A percentile compares a stretch with the other conserved stretches of the same genome.
Conservation (phyloP, 805 yeast genomes). For the Wickerhamomyces bisporus region DNA sequence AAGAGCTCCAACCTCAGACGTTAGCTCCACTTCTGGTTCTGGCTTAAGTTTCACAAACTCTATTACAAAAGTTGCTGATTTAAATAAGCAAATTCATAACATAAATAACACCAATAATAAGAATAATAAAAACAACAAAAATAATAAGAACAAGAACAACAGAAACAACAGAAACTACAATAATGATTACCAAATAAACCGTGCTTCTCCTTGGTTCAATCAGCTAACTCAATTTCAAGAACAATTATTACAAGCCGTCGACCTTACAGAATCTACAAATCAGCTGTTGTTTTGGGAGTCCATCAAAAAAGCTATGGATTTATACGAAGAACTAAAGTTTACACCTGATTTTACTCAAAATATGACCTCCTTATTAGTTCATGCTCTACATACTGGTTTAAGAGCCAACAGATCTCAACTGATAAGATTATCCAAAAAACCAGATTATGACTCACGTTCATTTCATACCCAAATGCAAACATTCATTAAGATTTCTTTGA, state of each 20-base stretch:
- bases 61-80: slow-evolving; percentile 25
- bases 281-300: slow-evolving; percentile 48
- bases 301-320: slow-evolving; percentile 43
- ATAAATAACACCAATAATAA: not conserved
- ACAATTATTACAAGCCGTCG: slow-evolving; percentile 32
- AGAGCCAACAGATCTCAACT: slow-evolving; percentile 51
- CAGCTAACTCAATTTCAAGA: slow-evolving; percentile 51
- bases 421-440: slow-evolving; percentile 50
- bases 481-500: slow-evolving; percentile 42
- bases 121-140: slow-evolving; percentile 3
- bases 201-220: slow-evolving; percentile 41
- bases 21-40: slow-evolving; percentile 17
- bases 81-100: slow-evolving; percentile 12
- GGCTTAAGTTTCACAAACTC: slow-evolving; percentile 21
- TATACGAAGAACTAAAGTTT: slow-evolving; percentile 42
- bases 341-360: slow-evolving; percentile 43
- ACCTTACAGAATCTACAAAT: slow-evolving; percentile 32
- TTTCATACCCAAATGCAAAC: slow-evolving; percentile 49
- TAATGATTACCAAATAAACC: slow-evolving; percentile 21
- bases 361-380: slow-evolving; percentile 44
- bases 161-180: slow-evolving; percentile 12
- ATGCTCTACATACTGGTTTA: slow-evolving; percentile 48
- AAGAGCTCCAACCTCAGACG: slow-evolving; percentile 19
- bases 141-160: slow-evolving; percentile 13
- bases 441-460: slow-evolving; percentile 56